phyloP scores from a whole-genome alignment of 352 stramenopile genomes.

The Pythium apleroticum region DNA sequence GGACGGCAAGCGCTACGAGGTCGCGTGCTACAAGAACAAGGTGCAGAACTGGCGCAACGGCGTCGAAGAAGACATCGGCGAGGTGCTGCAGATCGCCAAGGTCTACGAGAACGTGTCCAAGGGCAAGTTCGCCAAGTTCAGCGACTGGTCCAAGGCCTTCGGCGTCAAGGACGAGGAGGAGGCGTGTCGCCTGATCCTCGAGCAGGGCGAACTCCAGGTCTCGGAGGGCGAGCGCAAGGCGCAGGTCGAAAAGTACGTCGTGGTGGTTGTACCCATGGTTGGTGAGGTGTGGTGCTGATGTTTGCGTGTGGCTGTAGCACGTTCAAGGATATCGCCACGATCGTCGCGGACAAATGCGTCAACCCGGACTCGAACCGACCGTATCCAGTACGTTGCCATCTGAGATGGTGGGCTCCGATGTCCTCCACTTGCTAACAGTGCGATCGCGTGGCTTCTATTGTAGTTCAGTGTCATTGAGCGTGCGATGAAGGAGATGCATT shows the following conservation, averaged over 20 bases:
- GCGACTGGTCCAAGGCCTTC: conserved; percentile 94
- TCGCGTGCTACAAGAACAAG: conserved; percentile 99
- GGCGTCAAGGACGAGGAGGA: conserved; percentile 90
- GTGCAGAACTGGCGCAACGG: conserved; percentile 98
- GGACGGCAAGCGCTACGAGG: conserved; percentile 97
- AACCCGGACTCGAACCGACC: conserved; percentile 94
- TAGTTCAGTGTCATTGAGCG: conserved; percentile 94
- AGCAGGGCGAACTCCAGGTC: conserved; percentile 97
- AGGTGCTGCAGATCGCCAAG: conserved; percentile 97
- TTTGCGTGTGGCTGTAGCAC: conserved; percentile 47
- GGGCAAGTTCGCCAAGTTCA: conserved; percentile 95
- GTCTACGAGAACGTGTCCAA: conserved; percentile 99
- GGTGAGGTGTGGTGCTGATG: not conserved
- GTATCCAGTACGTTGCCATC: conserved; percentile 78
- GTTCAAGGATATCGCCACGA: conserved; percentile 95
- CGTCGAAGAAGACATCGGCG: conserved; percentile 96
- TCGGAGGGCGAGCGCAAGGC: conserved; percentile 95
- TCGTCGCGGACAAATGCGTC: conserved; percentile 97
- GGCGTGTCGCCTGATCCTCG: conserved; percentile 93
- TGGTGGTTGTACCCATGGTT: not conserved
- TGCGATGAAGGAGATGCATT: conserved; percentile 96
- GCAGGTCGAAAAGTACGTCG: conserved; percentile 84
- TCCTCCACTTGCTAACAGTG: not conserved
- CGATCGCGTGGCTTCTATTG: not conserved
- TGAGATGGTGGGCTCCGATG: not conserved